Percentiles rank a stretch among this genome's conserved stretches.
Evolutionary conservation across 768 basidiomycete species (phyloP).

Genomic region (Mycena indigotica): DNA sequence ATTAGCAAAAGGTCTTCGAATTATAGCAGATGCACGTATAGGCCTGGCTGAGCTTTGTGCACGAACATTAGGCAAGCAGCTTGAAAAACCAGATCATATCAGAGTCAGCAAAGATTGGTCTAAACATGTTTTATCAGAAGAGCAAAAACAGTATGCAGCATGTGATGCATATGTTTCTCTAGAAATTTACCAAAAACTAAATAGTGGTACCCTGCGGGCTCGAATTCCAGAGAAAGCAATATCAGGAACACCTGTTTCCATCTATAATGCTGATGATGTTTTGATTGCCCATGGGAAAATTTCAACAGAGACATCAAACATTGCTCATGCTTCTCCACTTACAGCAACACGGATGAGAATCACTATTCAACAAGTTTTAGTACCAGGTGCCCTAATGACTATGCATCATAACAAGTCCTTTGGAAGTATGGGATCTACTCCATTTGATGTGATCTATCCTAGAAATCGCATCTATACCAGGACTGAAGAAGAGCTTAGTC

Average conservation of each 20-base stretch:
- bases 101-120: neutral
- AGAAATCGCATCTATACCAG: neutral
- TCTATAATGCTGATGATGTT: neutral
- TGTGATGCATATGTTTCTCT: conserved; percentile 1
- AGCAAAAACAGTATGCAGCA: neutral
- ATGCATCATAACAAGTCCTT: neutral
- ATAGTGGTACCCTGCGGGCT: neutral
- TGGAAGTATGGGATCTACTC: neutral
- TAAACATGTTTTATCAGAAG: neutral
- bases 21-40: neutral
- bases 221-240: neutral
- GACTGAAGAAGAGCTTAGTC: too few species aligned
- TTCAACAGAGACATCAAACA: neutral
- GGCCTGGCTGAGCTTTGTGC: neutral
- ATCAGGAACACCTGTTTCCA: neutral
- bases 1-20: too few species aligned
- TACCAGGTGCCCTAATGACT: neutral
- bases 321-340: neutral
- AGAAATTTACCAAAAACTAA: neutral
- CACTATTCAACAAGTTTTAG: neutral
- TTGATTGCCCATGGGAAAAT: neutral
- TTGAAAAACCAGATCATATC: neutral
- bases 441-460: neutral
- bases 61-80: neutral
- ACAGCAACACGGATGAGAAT: too few species aligned